Conservation (phyloP, 208 protist genomes). For the Leishmania tropica region DNA sequence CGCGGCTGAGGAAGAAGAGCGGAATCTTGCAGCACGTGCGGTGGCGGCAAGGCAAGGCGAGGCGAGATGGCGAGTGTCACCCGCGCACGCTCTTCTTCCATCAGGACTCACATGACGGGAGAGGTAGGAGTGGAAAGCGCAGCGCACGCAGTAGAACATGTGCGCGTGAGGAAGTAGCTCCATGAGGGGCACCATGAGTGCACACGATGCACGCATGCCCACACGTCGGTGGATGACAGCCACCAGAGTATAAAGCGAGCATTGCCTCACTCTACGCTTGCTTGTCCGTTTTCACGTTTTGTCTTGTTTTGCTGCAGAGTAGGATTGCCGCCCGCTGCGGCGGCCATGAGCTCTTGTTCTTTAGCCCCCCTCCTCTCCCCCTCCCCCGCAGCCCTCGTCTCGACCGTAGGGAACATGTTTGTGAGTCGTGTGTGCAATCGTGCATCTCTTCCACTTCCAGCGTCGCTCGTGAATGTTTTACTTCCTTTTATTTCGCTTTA, state of each 20-base stretch:
- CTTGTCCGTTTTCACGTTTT: too few relatives aligned
- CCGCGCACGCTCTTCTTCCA: background rate
- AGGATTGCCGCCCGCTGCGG: background rate
- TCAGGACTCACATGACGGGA: slow-evolving; percentile 5
- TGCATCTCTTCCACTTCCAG: background rate
- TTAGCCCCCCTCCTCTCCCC: too few relatives aligned
- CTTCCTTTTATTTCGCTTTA: background rate
- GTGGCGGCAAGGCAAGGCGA: background rate
- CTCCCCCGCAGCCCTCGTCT: background rate
- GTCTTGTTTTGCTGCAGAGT: background rate
- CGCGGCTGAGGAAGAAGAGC: background rate
- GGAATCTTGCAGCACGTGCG: background rate
- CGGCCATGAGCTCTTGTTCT: background rate
- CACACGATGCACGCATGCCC: too few relatives aligned
- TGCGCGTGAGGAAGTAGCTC: background rate
- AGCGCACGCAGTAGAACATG: background rate
- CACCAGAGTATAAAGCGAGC: background rate
- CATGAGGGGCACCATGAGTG: background rate
- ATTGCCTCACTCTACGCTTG: background rate
- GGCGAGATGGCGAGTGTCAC: background rate
- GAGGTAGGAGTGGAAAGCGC: background rate
- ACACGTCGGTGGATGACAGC: background rate
- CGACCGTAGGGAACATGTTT: background rate
- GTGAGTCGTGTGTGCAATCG: background rate
- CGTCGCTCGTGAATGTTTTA: background rate